These are phyloP conservation scores for Yamadazyma mexicana DNA, from an alignment of 1,139 yeast genomes.

Conservation along the genomic window DNA sequence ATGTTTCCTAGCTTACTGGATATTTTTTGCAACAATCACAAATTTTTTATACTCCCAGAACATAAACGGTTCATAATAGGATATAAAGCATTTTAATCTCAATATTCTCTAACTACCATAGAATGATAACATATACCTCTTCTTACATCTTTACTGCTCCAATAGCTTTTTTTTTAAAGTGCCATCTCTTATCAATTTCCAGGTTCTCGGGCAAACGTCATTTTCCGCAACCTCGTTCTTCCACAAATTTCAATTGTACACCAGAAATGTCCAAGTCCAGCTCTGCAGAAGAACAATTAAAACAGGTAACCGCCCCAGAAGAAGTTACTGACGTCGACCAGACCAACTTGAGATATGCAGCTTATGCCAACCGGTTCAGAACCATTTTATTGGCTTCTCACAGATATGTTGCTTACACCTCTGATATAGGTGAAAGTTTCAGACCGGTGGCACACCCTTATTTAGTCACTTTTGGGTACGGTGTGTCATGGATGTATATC, in stretches of 20 bases:
- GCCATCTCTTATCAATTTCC: too few relatives aligned
- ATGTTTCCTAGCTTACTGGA: too few relatives aligned
- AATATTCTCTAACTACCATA: too few relatives aligned
- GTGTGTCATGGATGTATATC: slow-evolving; percentile 74
- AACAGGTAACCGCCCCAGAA: slow-evolving; percentile 19
- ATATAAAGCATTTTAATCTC: too few relatives aligned
- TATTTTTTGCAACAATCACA: too few relatives aligned
- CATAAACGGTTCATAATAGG: too few relatives aligned
- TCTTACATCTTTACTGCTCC: too few relatives aligned
- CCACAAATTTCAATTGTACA: neutral
- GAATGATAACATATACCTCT: too few relatives aligned
- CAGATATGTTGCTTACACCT: slow-evolving; percentile 82
- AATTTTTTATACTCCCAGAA: too few relatives aligned
- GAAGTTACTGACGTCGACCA: slow-evolving; percentile 12
- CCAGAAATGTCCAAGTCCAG: neutral
- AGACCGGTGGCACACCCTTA: slow-evolving; percentile 79
- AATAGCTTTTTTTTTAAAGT: too few relatives aligned
- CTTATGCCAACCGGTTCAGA: slow-evolving; percentile 73
- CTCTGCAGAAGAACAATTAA: slow-evolving; percentile 3
- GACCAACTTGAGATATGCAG: slow-evolving; percentile 66
- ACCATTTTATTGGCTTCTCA: slow-evolving; percentile 75
- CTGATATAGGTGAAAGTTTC: slow-evolving; percentile 88
- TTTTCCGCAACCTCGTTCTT: neutral
- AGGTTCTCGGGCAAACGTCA: too few relatives aligned
- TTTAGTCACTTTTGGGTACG: slow-evolving; percentile 66